phyloP scores from a whole-genome alignment of 2,329 filamentous ascomycete genomes.

The Clarireedia hainanense region DNA sequence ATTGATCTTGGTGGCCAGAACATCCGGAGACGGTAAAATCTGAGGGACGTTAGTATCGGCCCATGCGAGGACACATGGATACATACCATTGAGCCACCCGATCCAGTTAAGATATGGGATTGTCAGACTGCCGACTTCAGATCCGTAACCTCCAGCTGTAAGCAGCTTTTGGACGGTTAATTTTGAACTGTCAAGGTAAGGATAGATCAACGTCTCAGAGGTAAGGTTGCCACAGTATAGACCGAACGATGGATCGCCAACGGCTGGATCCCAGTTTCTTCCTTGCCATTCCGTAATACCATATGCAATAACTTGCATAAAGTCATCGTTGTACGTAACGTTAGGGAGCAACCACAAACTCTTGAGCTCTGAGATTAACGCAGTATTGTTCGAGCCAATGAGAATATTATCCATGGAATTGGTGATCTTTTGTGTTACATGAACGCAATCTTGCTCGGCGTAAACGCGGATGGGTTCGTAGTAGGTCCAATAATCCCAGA shows the following conservation, averaged over 20 bases:
- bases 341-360: slow-evolving; percentile 41
- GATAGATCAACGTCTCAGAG: slow-evolving; percentile 39
- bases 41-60: neutral
- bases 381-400: slow-evolving; percentile 35
- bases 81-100: slow-evolving; percentile 37
- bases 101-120: slow-evolving; percentile 49
- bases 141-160: slow-evolving; percentile 38
- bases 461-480: slow-evolving; percentile 50
- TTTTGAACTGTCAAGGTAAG: slow-evolving; percentile 58
- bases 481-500: slow-evolving; percentile 68
- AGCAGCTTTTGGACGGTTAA: slow-evolving; percentile 50
- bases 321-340: slow-evolving; percentile 39
- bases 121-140: slow-evolving; percentile 34
- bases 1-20: slow-evolving; percentile 36
- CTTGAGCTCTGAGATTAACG: slow-evolving; percentile 38
- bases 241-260: slow-evolving; percentile 41
- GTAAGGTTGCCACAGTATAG: slow-evolving; percentile 51
- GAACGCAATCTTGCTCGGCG: slow-evolving; percentile 55
- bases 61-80: neutral
- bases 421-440: slow-evolving; percentile 52
- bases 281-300: slow-evolving; percentile 45
- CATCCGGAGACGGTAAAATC: slow-evolving; percentile 14
- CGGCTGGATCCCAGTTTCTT: slow-evolving; percentile 51
- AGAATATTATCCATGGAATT: slow-evolving; percentile 53
- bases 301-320: slow-evolving; percentile 38